phyloP scores from a whole-genome alignment of 306 rosid species.

The Cajanus cajan region DNA sequence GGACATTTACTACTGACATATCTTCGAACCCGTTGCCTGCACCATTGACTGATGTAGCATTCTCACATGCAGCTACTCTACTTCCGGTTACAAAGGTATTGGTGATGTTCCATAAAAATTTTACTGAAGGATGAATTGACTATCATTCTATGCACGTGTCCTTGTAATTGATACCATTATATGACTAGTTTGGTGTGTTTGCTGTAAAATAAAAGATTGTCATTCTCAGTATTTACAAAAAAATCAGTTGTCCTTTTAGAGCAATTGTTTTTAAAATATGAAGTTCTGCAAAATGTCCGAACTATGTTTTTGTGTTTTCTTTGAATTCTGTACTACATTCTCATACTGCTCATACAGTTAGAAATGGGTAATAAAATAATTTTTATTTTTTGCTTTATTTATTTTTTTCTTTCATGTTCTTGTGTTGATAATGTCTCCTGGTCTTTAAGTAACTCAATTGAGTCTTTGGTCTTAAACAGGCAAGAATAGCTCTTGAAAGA shows the following conservation, averaged over 20 bases:
- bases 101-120: background rate
- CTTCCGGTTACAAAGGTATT: slow-evolving; percentile 98
- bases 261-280: background rate
- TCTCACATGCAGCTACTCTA: slow-evolving; percentile 96
- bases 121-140: slow-evolving; percentile 8
- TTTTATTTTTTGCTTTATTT: background rate
- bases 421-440: slow-evolving; percentile 22
- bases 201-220: background rate
- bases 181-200: slow-evolving; percentile 23
- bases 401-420: slow-evolving; percentile 3
- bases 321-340: background rate
- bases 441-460: slow-evolving; percentile 29
- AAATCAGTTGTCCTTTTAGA: background rate
- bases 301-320: background rate
- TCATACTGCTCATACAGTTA: slow-evolving; percentile 11
- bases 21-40: slow-evolving; percentile 90
- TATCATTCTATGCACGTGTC: background rate
- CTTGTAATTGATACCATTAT: background rate
- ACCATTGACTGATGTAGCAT: slow-evolving; percentile 93
- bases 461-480: slow-evolving; percentile 54
- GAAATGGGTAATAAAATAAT: background rate
- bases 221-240: slow-evolving; percentile 2
- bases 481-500: slow-evolving; percentile 95
- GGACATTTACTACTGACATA: slow-evolving; percentile 84
- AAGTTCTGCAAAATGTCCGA: background rate